Base-by-base conservation (phyloP, 139 green algal genomes). In the Chlamydomonas incerta region DNA sequence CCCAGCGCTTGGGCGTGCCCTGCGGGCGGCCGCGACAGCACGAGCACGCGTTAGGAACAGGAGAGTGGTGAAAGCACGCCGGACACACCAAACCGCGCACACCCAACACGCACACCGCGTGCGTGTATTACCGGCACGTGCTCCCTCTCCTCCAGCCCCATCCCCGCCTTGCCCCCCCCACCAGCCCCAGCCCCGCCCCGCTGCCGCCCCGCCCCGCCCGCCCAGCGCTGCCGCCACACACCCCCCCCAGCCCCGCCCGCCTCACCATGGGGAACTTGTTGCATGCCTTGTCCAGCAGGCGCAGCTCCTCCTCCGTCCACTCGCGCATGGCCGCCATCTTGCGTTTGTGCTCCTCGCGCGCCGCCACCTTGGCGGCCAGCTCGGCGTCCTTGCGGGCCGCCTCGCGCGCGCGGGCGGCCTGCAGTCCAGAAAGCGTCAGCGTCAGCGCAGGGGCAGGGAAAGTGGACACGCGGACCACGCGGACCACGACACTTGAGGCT, bases 261-360 rank as follows among this genome's bases (percentile, higher is more conserved):
- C 72, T 1, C 31, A 95, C 93, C 91, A 94, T 93, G 11, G 97
- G 97, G 83, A 95, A 99, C 87, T 98, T 98, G 52, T 89, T 92
- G 24, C 98, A 87, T 6, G 94, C 96, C 89, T 98, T 99, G 80
- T 97, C 93, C 85, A 99, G 92, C 94, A 99, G 92, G 63, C 95
- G 92, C 55, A 99, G 88, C 89, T 99, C 96, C 72, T 98, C 95
- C 33, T 94, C 90, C 0, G n/a, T 88, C 95, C 95, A 98, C 76
- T 96, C 93, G 10, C 82, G 73, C 89, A 94, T 93, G 46, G 74
- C 63, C 26, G 86, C 87, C 79, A 91, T 87, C 73, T 90, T 88
- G 69, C 88, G 83, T 13, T 34, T 33, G 75, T 90, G 85, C 70
- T 89, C 85, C 80, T 90, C 74, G 5, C 79, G 83, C 37, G 82